A percentile compares a stretch with the other conserved stretches of the same genome.
These are phyloP conservation scores for Cladosporium sp. DNA, from an alignment of 2,329 filamentous ascomycete genomes.

Conservation along the genomic window DNA sequence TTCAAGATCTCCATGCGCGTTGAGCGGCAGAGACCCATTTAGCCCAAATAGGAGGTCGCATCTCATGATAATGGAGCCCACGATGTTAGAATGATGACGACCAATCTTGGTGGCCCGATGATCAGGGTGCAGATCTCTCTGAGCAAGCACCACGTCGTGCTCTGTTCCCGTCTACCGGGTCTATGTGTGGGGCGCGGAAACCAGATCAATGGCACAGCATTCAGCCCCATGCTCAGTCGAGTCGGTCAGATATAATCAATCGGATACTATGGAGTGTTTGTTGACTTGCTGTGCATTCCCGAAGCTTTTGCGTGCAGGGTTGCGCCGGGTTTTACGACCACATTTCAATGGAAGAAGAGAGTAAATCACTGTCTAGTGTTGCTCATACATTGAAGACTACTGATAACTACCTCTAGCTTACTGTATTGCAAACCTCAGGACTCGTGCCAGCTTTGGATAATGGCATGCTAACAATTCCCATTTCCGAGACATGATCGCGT, in stretches of 20 bases:
- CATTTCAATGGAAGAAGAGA: background rate
- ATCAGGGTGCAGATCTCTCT: no score
- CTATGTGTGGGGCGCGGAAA: background rate
- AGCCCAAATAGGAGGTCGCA: no score
- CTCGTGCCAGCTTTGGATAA: background rate
- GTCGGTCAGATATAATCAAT: background rate
- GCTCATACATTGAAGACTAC: background rate
- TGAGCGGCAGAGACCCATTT: no score
- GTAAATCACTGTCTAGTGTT: background rate
- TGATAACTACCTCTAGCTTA: background rate
- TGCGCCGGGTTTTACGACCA: background rate
- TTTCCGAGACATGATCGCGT: background rate
- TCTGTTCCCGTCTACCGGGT: background rate
- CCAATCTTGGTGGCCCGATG: no score
- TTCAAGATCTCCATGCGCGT: no score
- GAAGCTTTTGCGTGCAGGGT: background rate
- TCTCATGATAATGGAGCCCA: no score
- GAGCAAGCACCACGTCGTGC: no score
- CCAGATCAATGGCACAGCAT: background rate
- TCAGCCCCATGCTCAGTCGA: constrained; percentile 1
- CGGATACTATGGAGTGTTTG: background rate
- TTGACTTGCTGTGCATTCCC: background rate
- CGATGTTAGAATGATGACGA: no score
- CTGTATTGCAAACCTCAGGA: background rate
- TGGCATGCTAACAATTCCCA: background rate